Percentiles rank a stretch among this genome's conserved stretches.
Conservation (phyloP, 176 grass and related monocot species). For the Canna indica region DNA sequence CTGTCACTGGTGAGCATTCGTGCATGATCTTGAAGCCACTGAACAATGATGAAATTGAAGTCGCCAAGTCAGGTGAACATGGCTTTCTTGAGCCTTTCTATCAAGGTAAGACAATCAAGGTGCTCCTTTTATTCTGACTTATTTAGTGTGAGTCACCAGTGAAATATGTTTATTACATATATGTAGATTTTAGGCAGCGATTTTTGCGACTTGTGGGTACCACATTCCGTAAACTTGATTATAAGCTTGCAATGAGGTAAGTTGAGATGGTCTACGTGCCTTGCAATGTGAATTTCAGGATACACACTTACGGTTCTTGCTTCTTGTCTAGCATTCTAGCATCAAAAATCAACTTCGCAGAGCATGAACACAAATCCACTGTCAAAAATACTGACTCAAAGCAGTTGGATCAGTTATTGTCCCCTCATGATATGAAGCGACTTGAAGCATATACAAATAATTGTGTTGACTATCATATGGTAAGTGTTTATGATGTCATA, state of each 20-base stretch:
- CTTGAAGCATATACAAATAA: conserved; percentile 91
- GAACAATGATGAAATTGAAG: conserved; percentile 62
- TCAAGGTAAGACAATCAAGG: conserved; percentile 38
- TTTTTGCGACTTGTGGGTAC: conserved; percentile 76
- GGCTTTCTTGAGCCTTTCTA: conserved; percentile 90
- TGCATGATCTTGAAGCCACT: conserved; percentile 87
- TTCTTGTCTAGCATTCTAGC: conserved; percentile 55
- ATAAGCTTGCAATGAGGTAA: conserved; percentile 82
- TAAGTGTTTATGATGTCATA: conserved; percentile 31
- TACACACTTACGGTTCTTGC: conserved; percentile 26
- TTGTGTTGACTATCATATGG: conserved; percentile 89
- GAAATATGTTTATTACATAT: conserved; percentile 24
- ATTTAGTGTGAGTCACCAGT: not conserved
- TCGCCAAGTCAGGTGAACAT: conserved; percentile 30
- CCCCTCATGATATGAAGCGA: conserved; percentile 84
- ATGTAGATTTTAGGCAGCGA: conserved; percentile 72
- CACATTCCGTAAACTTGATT: conserved; percentile 60
- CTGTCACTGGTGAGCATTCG: conserved; percentile 91
- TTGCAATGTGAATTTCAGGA: not conserved
- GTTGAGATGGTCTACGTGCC: conserved; percentile 18
- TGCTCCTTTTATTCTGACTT: not conserved
- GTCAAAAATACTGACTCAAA: conserved; percentile 24
- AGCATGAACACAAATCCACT: conserved; percentile 30
- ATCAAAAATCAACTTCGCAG: conserved; percentile 65
- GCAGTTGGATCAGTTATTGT: conserved; percentile 40